A percentile compares a stretch with the other conserved stretches of the same genome.
Conservation (phyloP, 2,329 filamentous ascomycete genomes). For the Aspergillus sp. region DNA sequence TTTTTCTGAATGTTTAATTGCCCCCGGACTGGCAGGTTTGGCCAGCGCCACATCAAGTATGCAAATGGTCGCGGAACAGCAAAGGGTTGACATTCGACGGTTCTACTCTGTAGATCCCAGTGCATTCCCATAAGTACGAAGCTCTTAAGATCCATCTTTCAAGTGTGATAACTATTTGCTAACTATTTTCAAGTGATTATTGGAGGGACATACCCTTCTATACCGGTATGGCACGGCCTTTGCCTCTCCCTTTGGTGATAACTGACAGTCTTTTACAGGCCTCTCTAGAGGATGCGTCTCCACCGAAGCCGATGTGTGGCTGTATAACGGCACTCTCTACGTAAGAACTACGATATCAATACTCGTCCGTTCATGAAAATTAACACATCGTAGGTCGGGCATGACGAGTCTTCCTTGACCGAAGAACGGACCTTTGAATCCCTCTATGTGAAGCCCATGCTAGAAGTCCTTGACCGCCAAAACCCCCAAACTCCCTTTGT, state of each 20-base stretch:
- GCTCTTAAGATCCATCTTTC: background rate
- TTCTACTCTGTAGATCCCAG: constrained; percentile 31
- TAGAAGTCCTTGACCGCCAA: constrained; percentile 55
- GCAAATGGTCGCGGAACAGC: background rate
- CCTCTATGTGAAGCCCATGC: constrained; percentile 61
- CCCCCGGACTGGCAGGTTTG: background rate
- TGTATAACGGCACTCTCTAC: constrained; percentile 56
- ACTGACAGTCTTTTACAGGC: constrained; percentile 31
- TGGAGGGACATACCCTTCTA: constrained; percentile 49
- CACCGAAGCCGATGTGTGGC: constrained; percentile 62
- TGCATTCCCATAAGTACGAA: constrained; percentile 43
- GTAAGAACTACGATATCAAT: constrained; percentile 33
- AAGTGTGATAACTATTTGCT: background rate
- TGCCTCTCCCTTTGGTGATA: background rate
- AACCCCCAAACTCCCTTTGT: constrained; percentile 57
- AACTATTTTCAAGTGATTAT: constrained; percentile 54
- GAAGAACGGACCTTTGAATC: constrained; percentile 54
- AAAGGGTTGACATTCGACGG: background rate
- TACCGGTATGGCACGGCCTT: constrained; percentile 42
- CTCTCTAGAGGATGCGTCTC: constrained; percentile 58
- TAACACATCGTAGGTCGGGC: constrained; percentile 49
- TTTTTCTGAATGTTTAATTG: background rate
- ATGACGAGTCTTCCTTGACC: constrained; percentile 54
- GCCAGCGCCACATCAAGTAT: background rate
- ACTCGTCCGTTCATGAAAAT: background rate